Conservation (phyloP, 345 rosid species). For the Murraya koenigii region DNA sequence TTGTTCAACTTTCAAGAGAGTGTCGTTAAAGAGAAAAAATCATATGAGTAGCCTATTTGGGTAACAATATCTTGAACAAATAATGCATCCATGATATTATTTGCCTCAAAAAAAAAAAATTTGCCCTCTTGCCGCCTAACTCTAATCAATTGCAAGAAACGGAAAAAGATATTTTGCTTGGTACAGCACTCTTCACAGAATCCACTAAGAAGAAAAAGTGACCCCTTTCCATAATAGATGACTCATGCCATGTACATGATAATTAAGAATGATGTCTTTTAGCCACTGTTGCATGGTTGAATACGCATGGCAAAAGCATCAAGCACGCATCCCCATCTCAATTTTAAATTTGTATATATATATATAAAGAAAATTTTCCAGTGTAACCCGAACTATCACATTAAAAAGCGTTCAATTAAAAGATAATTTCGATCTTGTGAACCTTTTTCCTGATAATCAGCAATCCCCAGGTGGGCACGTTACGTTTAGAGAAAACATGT, state of each 20-base stretch:
- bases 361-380: neutral
- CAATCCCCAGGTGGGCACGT: conserved; percentile 35
- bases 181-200: neutral
- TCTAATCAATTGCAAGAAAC: neutral
- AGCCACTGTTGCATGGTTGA: conserved; percentile 21
- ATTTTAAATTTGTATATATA: neutral
- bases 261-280: neutral
- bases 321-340: conserved; percentile 15
- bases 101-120: neutral
- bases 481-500: conserved; percentile 26
- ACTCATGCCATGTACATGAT: conserved; percentile 26
- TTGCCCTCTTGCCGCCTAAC: no score
- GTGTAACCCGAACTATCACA: neutral
- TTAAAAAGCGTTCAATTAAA: neutral
- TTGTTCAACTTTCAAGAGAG: neutral
- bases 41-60: neutral
- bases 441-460: neutral
- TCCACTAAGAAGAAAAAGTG: neutral
- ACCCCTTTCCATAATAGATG: neutral
- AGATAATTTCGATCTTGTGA: neutral
- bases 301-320: conserved; percentile 21
- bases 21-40: neutral
- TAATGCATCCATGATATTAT: neutral
- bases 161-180: neutral
- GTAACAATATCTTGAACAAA: neutral